Evolutionary conservation across 2,329 filamentous ascomycete genomes (phyloP), one percentile per base, ranked within the genome.

Genomic region (Byssoonygena ceratinophila): DNA sequence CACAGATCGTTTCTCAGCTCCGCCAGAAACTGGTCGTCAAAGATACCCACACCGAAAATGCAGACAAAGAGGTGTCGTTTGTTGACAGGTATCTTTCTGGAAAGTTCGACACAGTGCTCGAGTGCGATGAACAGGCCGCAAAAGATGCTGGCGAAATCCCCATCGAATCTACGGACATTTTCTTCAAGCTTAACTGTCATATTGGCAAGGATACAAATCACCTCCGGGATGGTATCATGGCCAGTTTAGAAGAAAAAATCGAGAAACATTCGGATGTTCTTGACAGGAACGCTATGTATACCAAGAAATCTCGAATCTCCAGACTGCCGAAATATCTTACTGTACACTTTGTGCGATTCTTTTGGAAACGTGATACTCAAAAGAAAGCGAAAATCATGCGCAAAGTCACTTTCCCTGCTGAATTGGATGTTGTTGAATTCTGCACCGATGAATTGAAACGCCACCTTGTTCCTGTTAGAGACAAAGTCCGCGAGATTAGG

Each of bases 351-450:
- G 87, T 98, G 53, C 87, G 92, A 58, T 98, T 98, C 74, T 96
- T 91, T 74, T 98, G 92, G 92, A 91, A 94, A 66, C 82, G 85
- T 44, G 88, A 94, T 60, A 89, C 87, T 2, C 85, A 94, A 70
- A 97, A 97, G 76, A 98, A 98, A 77, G 90, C 91, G 59, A 98
- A 98, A 78, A 98, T 98, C 62, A 91, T 98, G 87, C 87, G 90
- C 66, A 98, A 97, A 72, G 92, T 98, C 53, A 91, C 88, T 0
- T 98, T 98, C 66, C 91, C 91, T 5, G 83, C 87, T 47, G 92
- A 98, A 70, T 75, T 98, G 31, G 92, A 98, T 63, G 82, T 87
- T 36, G 83, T 94, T 20, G 92, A 98, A 66, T 96, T 95, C 70
- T 98, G 92, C 70, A 91, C 90, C 11, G 90, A 97, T 23, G 84